These are phyloP conservation scores for Emericellopsis atlantica DNA, from an alignment of 2,329 filamentous ascomycete species.

Conservation along the genomic window DNA sequence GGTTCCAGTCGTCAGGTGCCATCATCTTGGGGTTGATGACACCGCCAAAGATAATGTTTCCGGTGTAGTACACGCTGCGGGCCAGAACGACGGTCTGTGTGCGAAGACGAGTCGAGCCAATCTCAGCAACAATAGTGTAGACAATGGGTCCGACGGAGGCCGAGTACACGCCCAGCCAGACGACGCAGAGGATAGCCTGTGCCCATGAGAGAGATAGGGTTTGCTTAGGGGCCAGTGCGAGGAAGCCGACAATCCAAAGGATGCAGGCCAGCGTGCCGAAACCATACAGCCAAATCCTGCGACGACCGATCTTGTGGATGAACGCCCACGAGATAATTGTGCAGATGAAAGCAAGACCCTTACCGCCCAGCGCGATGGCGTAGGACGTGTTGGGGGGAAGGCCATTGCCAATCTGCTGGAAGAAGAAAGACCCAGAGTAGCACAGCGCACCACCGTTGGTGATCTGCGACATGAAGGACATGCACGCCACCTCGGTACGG, in stretches of 20 bases:
- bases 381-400: constrained; percentile 29
- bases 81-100: constrained; percentile 42
- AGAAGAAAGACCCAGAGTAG: constrained; percentile 31
- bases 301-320: constrained; percentile 34
- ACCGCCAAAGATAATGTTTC: constrained; percentile 34
- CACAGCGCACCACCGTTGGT: constrained; percentile 24
- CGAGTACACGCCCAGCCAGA: constrained; percentile 38
- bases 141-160: constrained; percentile 40
- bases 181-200: constrained; percentile 34
- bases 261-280: constrained; percentile 24
- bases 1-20: constrained; percentile 29
- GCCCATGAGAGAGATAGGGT: constrained; percentile 21
- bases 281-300: constrained; percentile 34
- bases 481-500: constrained; percentile 36
- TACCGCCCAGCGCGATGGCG: constrained; percentile 31
- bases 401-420: constrained; percentile 31
- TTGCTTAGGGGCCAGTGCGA: constrained; percentile 29
- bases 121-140: constrained; percentile 38
- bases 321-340: constrained; percentile 37
- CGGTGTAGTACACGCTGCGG: constrained; percentile 26
- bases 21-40: constrained; percentile 35
- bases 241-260: constrained; percentile 25
- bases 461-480: constrained; percentile 30
- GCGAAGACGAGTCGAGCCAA: constrained; percentile 39
- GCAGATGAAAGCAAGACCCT: constrained; percentile 36